Evolutionary conservation across 2,329 filamentous ascomycete species (phyloP).

Genomic region (Madurella mycetomatis): DNA sequence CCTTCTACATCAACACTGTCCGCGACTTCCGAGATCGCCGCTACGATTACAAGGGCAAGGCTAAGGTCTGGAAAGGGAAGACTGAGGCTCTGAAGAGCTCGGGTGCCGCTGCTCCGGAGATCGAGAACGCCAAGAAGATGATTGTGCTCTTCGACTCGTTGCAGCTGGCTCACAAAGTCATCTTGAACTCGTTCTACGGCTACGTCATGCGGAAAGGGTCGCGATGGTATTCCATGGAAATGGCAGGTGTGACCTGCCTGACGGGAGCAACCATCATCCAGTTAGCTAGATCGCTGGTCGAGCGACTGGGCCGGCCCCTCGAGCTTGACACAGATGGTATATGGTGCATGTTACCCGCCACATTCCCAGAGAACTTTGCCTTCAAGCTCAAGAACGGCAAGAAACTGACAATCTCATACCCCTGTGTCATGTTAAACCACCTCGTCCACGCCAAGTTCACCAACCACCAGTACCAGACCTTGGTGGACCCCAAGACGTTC

Average conservation of each 20-base stretch:
- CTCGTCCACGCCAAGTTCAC: constrained; percentile 92
- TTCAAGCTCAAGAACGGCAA: constrained; percentile 96
- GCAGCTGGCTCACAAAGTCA: constrained; percentile 97
- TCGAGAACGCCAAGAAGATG: constrained; percentile 98
- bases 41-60: constrained; percentile 97
- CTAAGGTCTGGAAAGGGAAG: constrained; percentile 98
- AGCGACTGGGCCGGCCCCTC: constrained; percentile 84
- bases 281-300: constrained; percentile 87
- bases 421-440: constrained; percentile 98
- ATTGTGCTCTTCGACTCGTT: constrained; percentile 92
- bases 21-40: constrained; percentile 93
- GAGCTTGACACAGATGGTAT: constrained; percentile 98
- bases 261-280: constrained; percentile 97
- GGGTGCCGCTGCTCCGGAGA: constrained; percentile 68
- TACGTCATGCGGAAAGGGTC: constrained; percentile 99
- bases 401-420: constrained; percentile 94
- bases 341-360: constrained; percentile 97
- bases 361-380: constrained; percentile 91
- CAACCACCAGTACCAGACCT: constrained; percentile 93
- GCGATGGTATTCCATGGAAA: constrained; percentile 98
- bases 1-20: constrained; percentile 96
- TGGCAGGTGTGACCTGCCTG: constrained; percentile 96
- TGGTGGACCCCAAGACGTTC: constrained; percentile 73
- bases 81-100: constrained; percentile 79
- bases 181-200: constrained; percentile 97